Percentiles rank a stretch among this genome's conserved stretches.
phyloP scores from a whole-genome alignment of 768 basidiomycete species.

The Leccinellum albellum region DNA sequence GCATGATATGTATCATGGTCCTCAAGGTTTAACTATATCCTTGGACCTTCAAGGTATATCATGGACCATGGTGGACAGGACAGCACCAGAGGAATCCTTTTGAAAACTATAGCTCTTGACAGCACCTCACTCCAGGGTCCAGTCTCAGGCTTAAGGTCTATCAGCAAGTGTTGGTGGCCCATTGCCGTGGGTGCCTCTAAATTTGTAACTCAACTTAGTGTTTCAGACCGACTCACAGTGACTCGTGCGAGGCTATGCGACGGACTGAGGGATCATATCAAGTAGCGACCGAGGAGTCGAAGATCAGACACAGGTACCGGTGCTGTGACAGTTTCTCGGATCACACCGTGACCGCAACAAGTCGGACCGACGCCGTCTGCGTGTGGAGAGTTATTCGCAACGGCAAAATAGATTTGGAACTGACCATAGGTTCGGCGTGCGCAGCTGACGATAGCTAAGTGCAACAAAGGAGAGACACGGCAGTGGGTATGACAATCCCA shows the following conservation, averaged over 20 bases:
- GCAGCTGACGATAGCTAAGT: neutral
- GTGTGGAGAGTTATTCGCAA: neutral
- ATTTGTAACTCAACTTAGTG: neutral
- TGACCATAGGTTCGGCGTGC: neutral
- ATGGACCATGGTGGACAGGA: too few relatives aligned
- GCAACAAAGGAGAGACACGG: neutral
- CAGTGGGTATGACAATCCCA: neutral
- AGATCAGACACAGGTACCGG: neutral
- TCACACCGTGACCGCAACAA: neutral
- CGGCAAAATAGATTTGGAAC: neutral
- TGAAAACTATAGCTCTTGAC: neutral
- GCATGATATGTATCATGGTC: too few relatives aligned
- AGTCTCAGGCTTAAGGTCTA: too few relatives aligned
- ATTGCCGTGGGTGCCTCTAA: neutral
- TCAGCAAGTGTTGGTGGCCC: neutral
- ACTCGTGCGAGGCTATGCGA: neutral
- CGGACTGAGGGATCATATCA: neutral
- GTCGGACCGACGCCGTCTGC: neutral
- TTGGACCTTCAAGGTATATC: too few relatives aligned
- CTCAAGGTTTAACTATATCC: too few relatives aligned
- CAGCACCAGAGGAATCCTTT: too few relatives aligned
- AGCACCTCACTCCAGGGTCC: neutral
- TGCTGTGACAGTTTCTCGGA: neutral
- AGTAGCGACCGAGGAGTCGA: neutral
- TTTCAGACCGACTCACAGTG: neutral